Percentiles rank a stretch among this genome's conserved stretches.
Evolutionary conservation across 108 stramenopile genomes (phyloP).

Genomic region (Nitzschia inconspicua): DNA sequence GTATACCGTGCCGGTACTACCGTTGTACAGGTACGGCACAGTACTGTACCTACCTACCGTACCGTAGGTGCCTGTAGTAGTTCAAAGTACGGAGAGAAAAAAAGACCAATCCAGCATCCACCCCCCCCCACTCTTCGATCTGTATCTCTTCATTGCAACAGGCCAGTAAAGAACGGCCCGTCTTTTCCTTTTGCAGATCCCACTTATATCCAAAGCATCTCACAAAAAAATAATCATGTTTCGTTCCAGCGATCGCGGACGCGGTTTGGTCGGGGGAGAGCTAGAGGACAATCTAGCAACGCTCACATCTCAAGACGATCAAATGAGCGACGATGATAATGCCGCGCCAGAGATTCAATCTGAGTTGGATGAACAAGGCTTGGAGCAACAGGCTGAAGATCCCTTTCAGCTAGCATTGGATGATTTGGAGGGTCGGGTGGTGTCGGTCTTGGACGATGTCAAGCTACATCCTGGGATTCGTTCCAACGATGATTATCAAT

Average conservation of each 20-base stretch:
- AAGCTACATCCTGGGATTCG: slow-evolving; percentile 62
- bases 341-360: slow-evolving; percentile 47
- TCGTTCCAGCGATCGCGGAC: slow-evolving; percentile 19
- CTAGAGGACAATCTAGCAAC: slow-evolving; percentile 16
- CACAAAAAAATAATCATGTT: too few species aligned
- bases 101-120: too few species aligned
- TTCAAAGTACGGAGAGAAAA: too few species aligned
- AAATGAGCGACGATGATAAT: slow-evolving; percentile 67
- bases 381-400: slow-evolving; percentile 55
- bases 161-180: too few species aligned
- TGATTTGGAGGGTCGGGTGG: slow-evolving; percentile 73
- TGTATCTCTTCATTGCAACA: too few species aligned
- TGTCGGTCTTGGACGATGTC: slow-evolving; percentile 69
- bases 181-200: too few species aligned
- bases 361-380: slow-evolving; percentile 41
- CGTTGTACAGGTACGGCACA: too few species aligned
- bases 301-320: slow-evolving; percentile 32
- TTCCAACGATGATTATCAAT: slow-evolving; percentile 20
- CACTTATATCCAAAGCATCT: too few species aligned
- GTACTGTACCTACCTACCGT: too few species aligned
- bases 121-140: too few species aligned
- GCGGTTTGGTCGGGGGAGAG: slow-evolving; percentile 1
- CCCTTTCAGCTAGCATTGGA: slow-evolving; percentile 72
- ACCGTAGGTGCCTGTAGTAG: too few species aligned
- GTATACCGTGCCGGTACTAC: too few species aligned